Evolutionary conservation across 2,329 filamentous ascomycete genomes (phyloP).

Genomic region (Colletotrichum sansevieriae): DNA sequence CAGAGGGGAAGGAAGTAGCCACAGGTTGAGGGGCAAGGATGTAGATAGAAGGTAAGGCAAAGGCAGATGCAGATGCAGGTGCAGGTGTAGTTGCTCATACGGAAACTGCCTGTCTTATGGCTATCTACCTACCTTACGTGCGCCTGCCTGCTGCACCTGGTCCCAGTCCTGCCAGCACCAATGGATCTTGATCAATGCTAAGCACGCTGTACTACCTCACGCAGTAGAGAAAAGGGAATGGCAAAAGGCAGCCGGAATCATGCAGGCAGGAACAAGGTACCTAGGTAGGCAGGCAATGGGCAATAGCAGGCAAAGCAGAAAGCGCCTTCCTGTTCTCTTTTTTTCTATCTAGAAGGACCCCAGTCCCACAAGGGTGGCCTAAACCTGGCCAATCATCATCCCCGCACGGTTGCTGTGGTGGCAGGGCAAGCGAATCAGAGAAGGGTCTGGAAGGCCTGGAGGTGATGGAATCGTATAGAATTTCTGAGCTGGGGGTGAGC

Average conservation of each 20-base stretch:
- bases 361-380: neutral
- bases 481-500: slow-evolving; percentile 50
- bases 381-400: slow-evolving; percentile 42
- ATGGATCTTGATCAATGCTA: no score
- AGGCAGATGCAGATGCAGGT: neutral
- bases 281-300: no score
- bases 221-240: no score
- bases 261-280: no score
- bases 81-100: neutral
- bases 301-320: slow-evolving; percentile 1
- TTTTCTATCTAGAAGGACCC: slow-evolving; percentile 12
- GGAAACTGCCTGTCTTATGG: neutral
- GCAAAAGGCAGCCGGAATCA: no score
- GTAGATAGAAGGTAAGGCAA: neutral
- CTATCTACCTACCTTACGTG: no score
- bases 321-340: slow-evolving; percentile 33
- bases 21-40: slow-evolving; percentile 10
- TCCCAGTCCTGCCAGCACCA: neutral
- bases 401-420: slow-evolving; percentile 44
- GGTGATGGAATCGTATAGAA: slow-evolving; percentile 62
- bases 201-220: no score
- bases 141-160: neutral
- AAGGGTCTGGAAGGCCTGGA: slow-evolving; percentile 44
- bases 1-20: slow-evolving; percentile 7
- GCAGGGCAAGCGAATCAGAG: slow-evolving; percentile 44